These are phyloP conservation scores for Komagataella ulmi DNA, from an alignment of 805 yeast species.

Conservation along the genomic window DNA sequence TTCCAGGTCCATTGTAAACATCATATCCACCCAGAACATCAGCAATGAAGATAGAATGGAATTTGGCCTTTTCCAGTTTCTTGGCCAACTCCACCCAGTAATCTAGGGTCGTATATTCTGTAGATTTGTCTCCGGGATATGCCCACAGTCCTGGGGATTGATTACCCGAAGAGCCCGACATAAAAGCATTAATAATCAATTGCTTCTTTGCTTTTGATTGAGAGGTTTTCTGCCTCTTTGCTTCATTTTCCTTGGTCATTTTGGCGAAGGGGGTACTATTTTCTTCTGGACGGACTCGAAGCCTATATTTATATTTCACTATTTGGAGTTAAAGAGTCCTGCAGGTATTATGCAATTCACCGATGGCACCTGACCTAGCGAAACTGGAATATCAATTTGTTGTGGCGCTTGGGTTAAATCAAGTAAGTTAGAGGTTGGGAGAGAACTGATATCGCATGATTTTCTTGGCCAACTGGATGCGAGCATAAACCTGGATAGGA, in stretches of 20 bases:
- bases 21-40: constrained; percentile 6
- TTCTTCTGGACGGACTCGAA: background rate
- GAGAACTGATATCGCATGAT: background rate
- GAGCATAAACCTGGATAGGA: background rate
- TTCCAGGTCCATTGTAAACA: constrained; percentile 5
- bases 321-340: background rate
- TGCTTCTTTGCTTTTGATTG: constrained; percentile 2
- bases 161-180: constrained; percentile 5
- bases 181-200: constrained; percentile 6
- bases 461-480: background rate
- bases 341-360: background rate
- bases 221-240: background rate
- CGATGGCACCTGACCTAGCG: background rate
- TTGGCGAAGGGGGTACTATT: background rate
- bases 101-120: constrained; percentile 7
- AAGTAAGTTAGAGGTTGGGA: background rate
- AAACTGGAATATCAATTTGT: background rate
- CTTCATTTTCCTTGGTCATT: background rate
- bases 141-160: constrained; percentile 12
- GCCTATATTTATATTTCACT: background rate
- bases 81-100: constrained; percentile 8
- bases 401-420: background rate
- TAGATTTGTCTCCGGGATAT: constrained; percentile 8
- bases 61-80: constrained; percentile 5
- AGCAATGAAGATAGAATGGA: constrained; percentile 5